Evolutionary conservation across 495 filamentous ascomycete genomes (phyloP).

Genomic region (Lineolata rhizophorae): DNA sequence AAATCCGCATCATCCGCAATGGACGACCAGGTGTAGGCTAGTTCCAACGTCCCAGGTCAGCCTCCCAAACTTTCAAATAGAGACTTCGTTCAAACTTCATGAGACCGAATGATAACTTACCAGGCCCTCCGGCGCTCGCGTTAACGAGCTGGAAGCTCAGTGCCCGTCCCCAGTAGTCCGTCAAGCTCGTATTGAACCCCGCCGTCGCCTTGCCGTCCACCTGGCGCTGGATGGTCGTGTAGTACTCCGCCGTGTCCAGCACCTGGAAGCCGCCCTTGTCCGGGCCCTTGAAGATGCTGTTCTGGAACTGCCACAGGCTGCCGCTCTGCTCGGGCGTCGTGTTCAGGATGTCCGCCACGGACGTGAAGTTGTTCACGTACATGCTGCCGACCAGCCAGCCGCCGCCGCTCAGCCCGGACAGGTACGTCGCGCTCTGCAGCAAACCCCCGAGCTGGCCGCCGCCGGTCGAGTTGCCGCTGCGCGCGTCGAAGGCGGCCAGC

Average conservation of each 20-base stretch:
- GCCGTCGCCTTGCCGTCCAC: conserved; percentile 45
- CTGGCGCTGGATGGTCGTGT: conserved; percentile 33
- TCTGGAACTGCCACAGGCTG: conserved; percentile 52
- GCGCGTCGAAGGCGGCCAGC: conserved; percentile 61
- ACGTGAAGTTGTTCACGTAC: conserved; percentile 77
- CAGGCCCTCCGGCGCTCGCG: conserved; percentile 44
- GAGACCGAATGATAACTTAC: too few species aligned
- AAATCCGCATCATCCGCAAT: conserved; percentile 51
- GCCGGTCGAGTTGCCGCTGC: conserved; percentile 41
- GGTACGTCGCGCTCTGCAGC: conserved; percentile 65
- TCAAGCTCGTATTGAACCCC: conserved; percentile 55
- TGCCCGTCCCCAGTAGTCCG: conserved; percentile 75
- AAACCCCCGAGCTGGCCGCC: conserved; percentile 63
- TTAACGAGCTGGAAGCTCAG: conserved; percentile 73
- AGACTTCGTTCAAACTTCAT: too few species aligned
- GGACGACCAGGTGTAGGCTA: conserved; percentile 77
- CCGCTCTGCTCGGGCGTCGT: conserved; percentile 22
- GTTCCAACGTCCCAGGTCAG: conserved; percentile 17
- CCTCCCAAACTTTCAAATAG: too few species aligned
- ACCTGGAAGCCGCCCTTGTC: conserved; percentile 27
- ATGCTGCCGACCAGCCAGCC: conserved; percentile 75
- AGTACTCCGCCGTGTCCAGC: conserved; percentile 36
- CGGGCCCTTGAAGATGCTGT: conserved; percentile 54
- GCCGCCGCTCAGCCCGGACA: conserved; percentile 71
- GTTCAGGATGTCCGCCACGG: conserved; percentile 37